phyloP scores from a whole-genome alignment of 108 stramenopile species.

The Hondaea fermentalgiana region DNA sequence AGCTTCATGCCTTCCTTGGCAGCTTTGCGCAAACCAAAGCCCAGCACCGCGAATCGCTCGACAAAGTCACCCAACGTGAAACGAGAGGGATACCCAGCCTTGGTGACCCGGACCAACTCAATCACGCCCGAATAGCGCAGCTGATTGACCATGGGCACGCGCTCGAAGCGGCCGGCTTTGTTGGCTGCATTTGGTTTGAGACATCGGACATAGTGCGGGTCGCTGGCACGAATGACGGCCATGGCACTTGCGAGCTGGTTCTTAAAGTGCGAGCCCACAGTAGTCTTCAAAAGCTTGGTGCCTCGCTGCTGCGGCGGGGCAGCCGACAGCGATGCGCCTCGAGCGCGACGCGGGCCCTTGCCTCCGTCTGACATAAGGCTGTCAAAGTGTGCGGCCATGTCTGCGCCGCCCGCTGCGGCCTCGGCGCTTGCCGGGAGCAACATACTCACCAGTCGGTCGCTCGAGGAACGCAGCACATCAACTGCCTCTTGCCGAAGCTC shows the following conservation, averaged over 20 bases:
- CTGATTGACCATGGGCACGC: slow-evolving; percentile 30
- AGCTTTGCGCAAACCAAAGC: neutral
- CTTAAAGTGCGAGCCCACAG: slow-evolving; percentile 38
- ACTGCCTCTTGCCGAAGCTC: slow-evolving; percentile 12
- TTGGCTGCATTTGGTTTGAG: slow-evolving; percentile 39
- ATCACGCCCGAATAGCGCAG: slow-evolving; percentile 53
- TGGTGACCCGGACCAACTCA: slow-evolving; percentile 55
- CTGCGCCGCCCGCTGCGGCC: slow-evolving; percentile 47
- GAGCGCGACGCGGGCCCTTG: neutral
- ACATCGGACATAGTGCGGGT: slow-evolving; percentile 41
- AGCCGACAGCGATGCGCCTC: neutral
- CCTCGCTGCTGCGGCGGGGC: neutral
- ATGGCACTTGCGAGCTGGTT: slow-evolving; percentile 15
- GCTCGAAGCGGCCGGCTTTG: neutral
- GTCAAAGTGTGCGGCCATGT: neutral
- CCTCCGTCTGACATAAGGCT: neutral
- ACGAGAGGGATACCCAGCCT: slow-evolving; percentile 55
- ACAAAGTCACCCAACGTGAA: slow-evolving; percentile 44
- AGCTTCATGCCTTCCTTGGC: neutral
- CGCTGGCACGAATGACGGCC: neutral
- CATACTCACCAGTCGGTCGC: neutral
- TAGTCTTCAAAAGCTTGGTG: slow-evolving; percentile 20
- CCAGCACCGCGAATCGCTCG: neutral
- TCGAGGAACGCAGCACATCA: neutral
- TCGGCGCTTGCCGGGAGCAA: slow-evolving; percentile 39